These are phyloP conservation scores for Euphorbia celastroides DNA, from an alignment of 441 rosid species.

Conservation along the genomic window DNA sequence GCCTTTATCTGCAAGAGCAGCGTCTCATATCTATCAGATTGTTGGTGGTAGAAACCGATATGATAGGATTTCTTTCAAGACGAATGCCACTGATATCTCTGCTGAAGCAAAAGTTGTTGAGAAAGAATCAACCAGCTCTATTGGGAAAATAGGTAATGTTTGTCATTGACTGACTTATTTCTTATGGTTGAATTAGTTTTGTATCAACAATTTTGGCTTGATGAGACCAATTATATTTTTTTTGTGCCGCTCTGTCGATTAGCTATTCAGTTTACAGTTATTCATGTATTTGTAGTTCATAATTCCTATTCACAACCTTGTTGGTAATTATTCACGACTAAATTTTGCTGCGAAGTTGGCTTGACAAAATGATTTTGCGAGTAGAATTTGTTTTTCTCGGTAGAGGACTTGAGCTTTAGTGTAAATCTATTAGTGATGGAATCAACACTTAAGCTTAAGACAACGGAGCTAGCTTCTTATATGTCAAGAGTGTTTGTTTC, in stretches of 20 bases:
- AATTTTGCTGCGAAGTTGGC: neutral
- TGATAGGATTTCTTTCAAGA: conserved; percentile 27
- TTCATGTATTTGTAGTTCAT: too few relatives aligned
- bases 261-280: neutral
- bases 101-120: conserved; percentile 42
- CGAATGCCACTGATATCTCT: conserved; percentile 45
- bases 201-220: neutral
- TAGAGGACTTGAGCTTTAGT: neutral
- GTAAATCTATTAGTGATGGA: neutral
- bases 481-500: neutral
- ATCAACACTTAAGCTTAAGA: neutral
- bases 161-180: neutral
- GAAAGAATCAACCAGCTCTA: conserved; percentile 36
- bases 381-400: neutral
- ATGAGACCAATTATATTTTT: neutral
- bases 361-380: neutral
- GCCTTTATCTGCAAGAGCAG: conserved; percentile 20
- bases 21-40: conserved; percentile 23
- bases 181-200: neutral
- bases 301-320: neutral
- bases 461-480: neutral
- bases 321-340: neutral
- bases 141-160: conserved; percentile 46
- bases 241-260: too few relatives aligned
- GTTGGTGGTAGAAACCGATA: conserved; percentile 22